phyloP scores from a whole-genome alignment of 2,329 filamentous ascomycete species.

The Calonectria pseudoturangicola region DNA sequence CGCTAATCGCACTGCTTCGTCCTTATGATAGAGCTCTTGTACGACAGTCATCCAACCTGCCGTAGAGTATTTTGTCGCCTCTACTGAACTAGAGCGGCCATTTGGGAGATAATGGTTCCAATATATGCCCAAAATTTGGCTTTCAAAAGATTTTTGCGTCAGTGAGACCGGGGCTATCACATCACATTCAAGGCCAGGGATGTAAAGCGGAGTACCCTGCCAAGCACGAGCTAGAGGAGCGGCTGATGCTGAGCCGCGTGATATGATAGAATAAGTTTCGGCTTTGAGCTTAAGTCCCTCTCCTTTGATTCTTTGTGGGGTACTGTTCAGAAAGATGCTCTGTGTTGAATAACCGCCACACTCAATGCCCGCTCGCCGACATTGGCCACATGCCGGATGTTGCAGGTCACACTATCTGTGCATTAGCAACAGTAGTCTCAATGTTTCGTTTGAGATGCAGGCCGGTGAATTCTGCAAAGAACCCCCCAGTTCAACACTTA shows the following conservation, averaged over 20 bases:
- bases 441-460: neutral
- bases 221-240: neutral
- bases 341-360: slow-evolving; percentile 21
- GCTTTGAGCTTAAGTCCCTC: neutral
- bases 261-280: neutral
- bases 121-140: neutral
- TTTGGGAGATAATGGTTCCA: slow-evolving; percentile 17
- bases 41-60: slow-evolving; percentile 23
- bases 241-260: neutral
- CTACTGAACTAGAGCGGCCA: neutral
- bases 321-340: slow-evolving; percentile 19
- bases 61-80: slow-evolving; percentile 19
- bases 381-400: slow-evolving; percentile 26
- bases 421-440: neutral
- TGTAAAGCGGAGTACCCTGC: neutral
- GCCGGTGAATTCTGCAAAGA: neutral
- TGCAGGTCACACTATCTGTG: slow-evolving; percentile 22
- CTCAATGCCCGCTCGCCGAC: neutral
- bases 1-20: neutral
- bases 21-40: slow-evolving; percentile 1
- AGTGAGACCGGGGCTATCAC: neutral
- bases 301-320: neutral
- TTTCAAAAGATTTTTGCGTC: neutral
- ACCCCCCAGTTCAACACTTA: slow-evolving; percentile 10
- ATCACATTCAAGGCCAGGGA: neutral